phyloP scores from a whole-genome alignment of 768 basidiomycete species.

The Lyophyllum atratum region DNA sequence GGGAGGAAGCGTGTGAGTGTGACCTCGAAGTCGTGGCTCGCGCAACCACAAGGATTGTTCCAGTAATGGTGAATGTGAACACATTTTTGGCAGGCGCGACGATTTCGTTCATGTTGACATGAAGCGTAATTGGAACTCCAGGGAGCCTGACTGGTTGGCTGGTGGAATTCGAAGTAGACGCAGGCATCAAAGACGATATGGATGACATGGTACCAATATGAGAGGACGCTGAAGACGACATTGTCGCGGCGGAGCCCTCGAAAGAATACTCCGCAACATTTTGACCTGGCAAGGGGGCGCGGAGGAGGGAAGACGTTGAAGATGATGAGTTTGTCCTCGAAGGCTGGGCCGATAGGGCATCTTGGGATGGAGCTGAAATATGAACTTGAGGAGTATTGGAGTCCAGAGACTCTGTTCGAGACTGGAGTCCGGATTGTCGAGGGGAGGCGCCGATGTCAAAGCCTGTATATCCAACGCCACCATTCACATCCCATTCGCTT shows the following conservation, averaged over 20 bases:
- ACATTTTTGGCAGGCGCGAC: conserved; percentile 62
- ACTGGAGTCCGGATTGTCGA: conserved; percentile 25
- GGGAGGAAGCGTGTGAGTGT: conserved; percentile 19
- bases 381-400: conserved; percentile 31
- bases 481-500: conserved; percentile 60
- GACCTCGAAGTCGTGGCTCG: conserved; percentile 31
- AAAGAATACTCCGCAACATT: conserved; percentile 76
- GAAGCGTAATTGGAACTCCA: conserved; percentile 65
- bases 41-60: conserved; percentile 63
- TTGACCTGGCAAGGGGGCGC: conserved; percentile 70
- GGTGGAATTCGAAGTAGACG: conserved; percentile 27
- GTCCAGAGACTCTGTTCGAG: conserved; percentile 54
- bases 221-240: conserved; percentile 35
- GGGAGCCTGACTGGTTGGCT: conserved; percentile 41
- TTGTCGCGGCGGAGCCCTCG: conserved; percentile 48
- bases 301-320: conserved; percentile 67
- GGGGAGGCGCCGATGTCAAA: conserved; percentile 55
- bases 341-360: conserved; percentile 14
- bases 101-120: conserved; percentile 81
- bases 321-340: conserved; percentile 41
- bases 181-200: conserved; percentile 52
- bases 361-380: conserved; percentile 20
- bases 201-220: conserved; percentile 43
- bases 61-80: conserved; percentile 68
- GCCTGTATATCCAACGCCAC: conserved; percentile 71